Percentiles rank a stretch among this genome's conserved stretches.
Conservation (phyloP, 2,329 filamentous ascomycete species). For the Ophiostoma perfectum region DNA sequence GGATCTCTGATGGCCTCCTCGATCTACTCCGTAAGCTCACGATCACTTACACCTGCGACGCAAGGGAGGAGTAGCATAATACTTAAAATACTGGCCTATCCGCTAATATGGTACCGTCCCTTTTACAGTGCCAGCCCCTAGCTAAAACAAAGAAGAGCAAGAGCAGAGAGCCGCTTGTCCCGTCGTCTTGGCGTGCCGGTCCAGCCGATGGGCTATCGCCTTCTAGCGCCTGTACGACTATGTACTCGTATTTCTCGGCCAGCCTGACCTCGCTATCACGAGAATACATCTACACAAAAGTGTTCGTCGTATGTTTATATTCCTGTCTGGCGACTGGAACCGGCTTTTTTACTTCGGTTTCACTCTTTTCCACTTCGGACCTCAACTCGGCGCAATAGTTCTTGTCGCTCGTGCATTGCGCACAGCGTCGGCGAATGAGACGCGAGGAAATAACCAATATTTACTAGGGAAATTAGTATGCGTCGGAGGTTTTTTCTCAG, state of each 20-base stretch:
- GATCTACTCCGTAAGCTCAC: too few relatives aligned
- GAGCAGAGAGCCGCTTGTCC: neutral
- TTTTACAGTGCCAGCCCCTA: too few relatives aligned
- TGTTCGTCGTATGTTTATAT: neutral
- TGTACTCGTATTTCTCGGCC: neutral
- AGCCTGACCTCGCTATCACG: neutral
- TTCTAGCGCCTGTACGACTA: neutral
- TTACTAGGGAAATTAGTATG: conserved; percentile 2
- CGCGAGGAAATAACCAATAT: neutral
- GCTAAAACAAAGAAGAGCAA: neutral
- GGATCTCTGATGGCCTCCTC: too few relatives aligned
- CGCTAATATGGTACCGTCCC: too few relatives aligned
- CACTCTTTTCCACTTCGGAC: too few relatives aligned
- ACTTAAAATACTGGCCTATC: too few relatives aligned
- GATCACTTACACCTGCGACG: too few relatives aligned
- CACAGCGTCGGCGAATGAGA: neutral
- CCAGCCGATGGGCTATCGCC: neutral
- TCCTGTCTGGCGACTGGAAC: neutral
- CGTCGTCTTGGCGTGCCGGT: neutral
- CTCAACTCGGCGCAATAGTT: neutral
- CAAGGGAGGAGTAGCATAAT: too few relatives aligned
- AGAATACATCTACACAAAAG: neutral
- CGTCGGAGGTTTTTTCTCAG: neutral
- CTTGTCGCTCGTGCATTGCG: neutral
- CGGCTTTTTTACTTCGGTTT: too few relatives aligned